These are phyloP conservation scores for Aristolochia californica DNA, from an alignment of 164 flowering plant genomes.

Conservation along the genomic window DNA sequence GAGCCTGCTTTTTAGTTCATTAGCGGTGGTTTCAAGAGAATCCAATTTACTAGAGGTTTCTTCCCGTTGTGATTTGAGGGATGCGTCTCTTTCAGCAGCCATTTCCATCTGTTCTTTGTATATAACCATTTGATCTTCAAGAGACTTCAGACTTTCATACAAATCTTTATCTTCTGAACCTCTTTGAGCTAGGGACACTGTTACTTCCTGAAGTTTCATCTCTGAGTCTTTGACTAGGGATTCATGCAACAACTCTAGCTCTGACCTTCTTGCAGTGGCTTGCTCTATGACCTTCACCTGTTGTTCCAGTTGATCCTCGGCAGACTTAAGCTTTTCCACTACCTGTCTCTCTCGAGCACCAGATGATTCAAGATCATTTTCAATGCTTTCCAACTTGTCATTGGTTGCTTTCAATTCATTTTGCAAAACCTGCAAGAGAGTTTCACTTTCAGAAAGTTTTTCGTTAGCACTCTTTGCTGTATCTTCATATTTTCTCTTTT, in stretches of 20 bases:
- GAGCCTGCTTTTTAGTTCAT: constrained; percentile 39
- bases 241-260: constrained; percentile 45
- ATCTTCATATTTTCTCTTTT: constrained; percentile 46
- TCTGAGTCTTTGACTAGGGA: constrained; percentile 45
- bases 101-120: constrained; percentile 39
- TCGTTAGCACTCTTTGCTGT: constrained; percentile 22
- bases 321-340: constrained; percentile 52
- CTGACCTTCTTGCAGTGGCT: constrained; percentile 35
- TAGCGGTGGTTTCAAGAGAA: constrained; percentile 36
- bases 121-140: constrained; percentile 37
- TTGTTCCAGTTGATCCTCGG: constrained; percentile 46
- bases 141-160: constrained; percentile 32
- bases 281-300: constrained; percentile 37
- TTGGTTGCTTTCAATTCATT: constrained; percentile 42
- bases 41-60: constrained; percentile 29
- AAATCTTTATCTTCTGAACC: constrained; percentile 46
- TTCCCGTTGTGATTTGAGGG: constrained; percentile 44
- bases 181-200: constrained; percentile 26
- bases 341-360: constrained; percentile 46
- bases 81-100: constrained; percentile 30
- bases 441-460: constrained; percentile 59
- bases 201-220: constrained; percentile 46
- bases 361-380: constrained; percentile 40
- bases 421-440: constrained; percentile 33
- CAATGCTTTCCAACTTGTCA: constrained; percentile 41